These are phyloP conservation scores for Balamuthia mandrillaris DNA, from an alignment of 208 protist genomes.

Conservation along the genomic window DNA sequence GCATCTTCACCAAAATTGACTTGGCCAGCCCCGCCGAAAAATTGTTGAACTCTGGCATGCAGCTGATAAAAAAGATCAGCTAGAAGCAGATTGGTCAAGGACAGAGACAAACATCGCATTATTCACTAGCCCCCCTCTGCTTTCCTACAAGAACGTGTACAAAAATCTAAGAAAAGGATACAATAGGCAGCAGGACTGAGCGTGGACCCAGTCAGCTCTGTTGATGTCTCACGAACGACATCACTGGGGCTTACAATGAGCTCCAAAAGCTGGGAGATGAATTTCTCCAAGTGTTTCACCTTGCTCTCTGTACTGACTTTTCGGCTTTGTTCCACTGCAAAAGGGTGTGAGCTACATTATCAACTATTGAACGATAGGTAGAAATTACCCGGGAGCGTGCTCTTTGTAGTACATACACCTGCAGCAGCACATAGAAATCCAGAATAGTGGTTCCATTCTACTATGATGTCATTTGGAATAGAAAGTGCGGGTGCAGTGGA, in stretches of 20 bases:
- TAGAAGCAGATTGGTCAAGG: background rate
- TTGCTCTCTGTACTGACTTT: conserved; percentile 29
- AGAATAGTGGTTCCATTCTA: conserved; percentile 52
- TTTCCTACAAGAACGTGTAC: background rate
- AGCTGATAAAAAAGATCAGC: conserved; percentile 42
- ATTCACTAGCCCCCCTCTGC: background rate
- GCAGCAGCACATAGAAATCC: conserved; percentile 53
- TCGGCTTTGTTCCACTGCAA: conserved; percentile 39
- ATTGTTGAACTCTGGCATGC: conserved; percentile 38
- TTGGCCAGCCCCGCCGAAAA: conserved; percentile 49
- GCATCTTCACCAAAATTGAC: conserved; percentile 28
- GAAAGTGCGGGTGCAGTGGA: background rate
- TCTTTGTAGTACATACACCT: conserved; percentile 46
- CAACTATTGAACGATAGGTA: no score
- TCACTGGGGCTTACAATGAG: conserved; percentile 43
- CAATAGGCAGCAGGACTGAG: conserved; percentile 38
- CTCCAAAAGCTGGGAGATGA: conserved; percentile 50
- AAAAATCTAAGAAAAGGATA: background rate
- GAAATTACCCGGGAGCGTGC: no score
- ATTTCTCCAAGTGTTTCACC: conserved; percentile 43
- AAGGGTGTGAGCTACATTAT: no score
- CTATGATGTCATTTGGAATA: conserved; percentile 26
- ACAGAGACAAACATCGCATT: background rate
- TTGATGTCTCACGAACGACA: conserved; percentile 48
- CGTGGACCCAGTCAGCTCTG: conserved; percentile 38